phyloP scores from a whole-genome alignment of 345 rosid species.

The Mercurialis annua region DNA sequence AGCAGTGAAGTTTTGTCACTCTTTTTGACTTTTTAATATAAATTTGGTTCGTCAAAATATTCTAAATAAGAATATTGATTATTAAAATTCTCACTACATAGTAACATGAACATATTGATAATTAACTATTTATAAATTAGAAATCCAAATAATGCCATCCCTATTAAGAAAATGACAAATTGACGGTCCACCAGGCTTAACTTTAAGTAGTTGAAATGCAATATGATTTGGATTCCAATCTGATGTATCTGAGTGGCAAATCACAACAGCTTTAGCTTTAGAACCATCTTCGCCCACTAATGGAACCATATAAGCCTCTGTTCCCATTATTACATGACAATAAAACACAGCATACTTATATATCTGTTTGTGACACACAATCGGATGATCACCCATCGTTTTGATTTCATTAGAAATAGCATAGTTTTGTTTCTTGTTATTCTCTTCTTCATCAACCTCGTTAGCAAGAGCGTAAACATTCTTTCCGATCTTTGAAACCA shows the following conservation, averaged over 20 bases:
- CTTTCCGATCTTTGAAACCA: background rate
- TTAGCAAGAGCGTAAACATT: background rate
- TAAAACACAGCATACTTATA: conserved; percentile 19
- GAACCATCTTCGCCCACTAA: conserved; percentile 13
- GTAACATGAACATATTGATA: too few species aligned
- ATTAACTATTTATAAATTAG: too few species aligned
- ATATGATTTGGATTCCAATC: conserved; percentile 21
- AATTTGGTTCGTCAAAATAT: too few species aligned
- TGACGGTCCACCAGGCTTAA: conserved; percentile 12
- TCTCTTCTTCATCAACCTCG: background rate
- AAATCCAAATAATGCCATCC: too few species aligned
- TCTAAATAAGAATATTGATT: too few species aligned
- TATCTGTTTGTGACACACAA: conserved; percentile 17
- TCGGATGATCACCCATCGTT: conserved; percentile 2
- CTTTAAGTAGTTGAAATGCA: conserved; percentile 15
- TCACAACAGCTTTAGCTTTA: background rate
- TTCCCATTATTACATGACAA: conserved; percentile 7
- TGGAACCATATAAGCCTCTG: conserved; percentile 8
- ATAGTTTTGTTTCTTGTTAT: background rate
- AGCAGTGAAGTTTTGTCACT: too few species aligned
- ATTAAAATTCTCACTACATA: too few species aligned
- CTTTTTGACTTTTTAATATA: too few species aligned
- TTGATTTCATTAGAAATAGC: background rate
- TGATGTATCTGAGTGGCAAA: conserved; percentile 20
- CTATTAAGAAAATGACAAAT: too few species aligned